Evolutionary conservation across 352 stramenopile species (phyloP).

Genomic region (Lagenidium sp.): DNA sequence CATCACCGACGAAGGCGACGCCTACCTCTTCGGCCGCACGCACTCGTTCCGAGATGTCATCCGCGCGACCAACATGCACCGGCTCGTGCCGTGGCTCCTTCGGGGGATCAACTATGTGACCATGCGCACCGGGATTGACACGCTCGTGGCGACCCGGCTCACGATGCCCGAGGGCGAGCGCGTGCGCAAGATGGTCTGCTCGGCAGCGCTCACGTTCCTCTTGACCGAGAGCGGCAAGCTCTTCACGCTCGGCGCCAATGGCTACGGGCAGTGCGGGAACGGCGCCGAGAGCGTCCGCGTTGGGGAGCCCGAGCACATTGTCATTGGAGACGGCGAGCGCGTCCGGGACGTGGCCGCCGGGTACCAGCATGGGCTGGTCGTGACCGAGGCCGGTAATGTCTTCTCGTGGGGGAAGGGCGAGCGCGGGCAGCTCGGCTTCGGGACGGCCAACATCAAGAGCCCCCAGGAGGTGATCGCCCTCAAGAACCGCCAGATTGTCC

Average conservation of each 20-base stretch:
- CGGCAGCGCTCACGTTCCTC: slow-evolving; percentile 65
- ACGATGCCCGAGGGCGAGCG: slow-evolving; percentile 47
- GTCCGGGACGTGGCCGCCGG: slow-evolving; percentile 63
- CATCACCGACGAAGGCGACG: slow-evolving; percentile 50
- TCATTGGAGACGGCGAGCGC: slow-evolving; percentile 49
- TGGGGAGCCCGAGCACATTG: slow-evolving; percentile 32
- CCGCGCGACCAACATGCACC: slow-evolving; percentile 77
- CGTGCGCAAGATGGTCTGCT: slow-evolving; percentile 77
- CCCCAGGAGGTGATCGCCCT: slow-evolving; percentile 75
- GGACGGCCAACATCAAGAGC: slow-evolving; percentile 55
- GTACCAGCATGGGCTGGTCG: slow-evolving; percentile 70
- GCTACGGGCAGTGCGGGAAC: slow-evolving; percentile 72
- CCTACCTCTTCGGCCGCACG: slow-evolving; percentile 68
- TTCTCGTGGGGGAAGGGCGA: slow-evolving; percentile 82
- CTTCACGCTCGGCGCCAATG: slow-evolving; percentile 70
- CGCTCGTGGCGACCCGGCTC: slow-evolving; percentile 40
- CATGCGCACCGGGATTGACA: slow-evolving; percentile 47
- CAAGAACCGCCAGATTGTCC: slow-evolving; percentile 48
- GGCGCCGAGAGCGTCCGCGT: slow-evolving; percentile 58
- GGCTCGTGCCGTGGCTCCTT: slow-evolving; percentile 60
- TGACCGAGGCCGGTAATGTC: slow-evolving; percentile 55
- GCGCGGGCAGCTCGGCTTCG: slow-evolving; percentile 73
- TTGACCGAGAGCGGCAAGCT: slow-evolving; percentile 72
- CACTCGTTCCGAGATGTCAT: slow-evolving; percentile 83
- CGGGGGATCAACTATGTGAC: slow-evolving; percentile 69